Evolutionary conservation across 176 grass and related monocot species (phyloP).

Genomic region (Avena insularis): DNA sequence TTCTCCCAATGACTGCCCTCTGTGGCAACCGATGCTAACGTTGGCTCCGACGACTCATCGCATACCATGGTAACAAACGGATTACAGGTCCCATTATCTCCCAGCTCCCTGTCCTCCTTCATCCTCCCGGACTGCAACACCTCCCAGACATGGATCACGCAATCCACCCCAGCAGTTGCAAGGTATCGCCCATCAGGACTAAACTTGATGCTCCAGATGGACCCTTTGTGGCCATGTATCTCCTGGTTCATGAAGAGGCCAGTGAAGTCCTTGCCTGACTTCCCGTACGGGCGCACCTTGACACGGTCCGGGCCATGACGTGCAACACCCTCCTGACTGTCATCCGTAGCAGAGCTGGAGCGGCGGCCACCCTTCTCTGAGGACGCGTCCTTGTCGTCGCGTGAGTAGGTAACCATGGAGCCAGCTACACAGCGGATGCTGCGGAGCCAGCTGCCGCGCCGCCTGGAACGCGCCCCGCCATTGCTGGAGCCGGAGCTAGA

Average conservation of each 20-base stretch:
- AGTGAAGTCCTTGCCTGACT: slow-evolving; percentile 78
- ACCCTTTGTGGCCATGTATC: slow-evolving; percentile 81
- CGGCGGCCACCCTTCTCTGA: slow-evolving; percentile 77
- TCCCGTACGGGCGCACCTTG: slow-evolving; percentile 81
- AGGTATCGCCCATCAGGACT: slow-evolving; percentile 88
- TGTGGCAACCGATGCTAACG: slow-evolving; percentile 31
- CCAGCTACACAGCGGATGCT: slow-evolving; percentile 64
- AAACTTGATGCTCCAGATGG: slow-evolving; percentile 94
- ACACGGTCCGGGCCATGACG: slow-evolving; percentile 60
- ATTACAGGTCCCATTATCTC: slow-evolving; percentile 59
- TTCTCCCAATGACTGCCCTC: slow-evolving; percentile 71
- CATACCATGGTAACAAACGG: slow-evolving; percentile 52
- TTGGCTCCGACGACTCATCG: slow-evolving; percentile 48
- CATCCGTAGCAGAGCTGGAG: slow-evolving; percentile 86
- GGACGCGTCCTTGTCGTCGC: slow-evolving; percentile 76
- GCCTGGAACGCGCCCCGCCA: slow-evolving; percentile 52
- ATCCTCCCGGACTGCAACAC: slow-evolving; percentile 67
- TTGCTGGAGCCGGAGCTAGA: slow-evolving; percentile 61
- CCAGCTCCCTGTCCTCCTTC: slow-evolving; percentile 39
- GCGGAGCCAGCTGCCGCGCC: slow-evolving; percentile 70
- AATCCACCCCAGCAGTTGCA: slow-evolving; percentile 88
- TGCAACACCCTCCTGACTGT: slow-evolving; percentile 72
- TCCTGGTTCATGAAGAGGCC: slow-evolving; percentile 87
- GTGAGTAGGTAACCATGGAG: slow-evolving; percentile 52
- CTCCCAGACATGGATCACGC: slow-evolving; percentile 94